These are phyloP conservation scores for Porcisia deanei DNA, from an alignment of 208 protist species.

Conservation along the genomic window DNA sequence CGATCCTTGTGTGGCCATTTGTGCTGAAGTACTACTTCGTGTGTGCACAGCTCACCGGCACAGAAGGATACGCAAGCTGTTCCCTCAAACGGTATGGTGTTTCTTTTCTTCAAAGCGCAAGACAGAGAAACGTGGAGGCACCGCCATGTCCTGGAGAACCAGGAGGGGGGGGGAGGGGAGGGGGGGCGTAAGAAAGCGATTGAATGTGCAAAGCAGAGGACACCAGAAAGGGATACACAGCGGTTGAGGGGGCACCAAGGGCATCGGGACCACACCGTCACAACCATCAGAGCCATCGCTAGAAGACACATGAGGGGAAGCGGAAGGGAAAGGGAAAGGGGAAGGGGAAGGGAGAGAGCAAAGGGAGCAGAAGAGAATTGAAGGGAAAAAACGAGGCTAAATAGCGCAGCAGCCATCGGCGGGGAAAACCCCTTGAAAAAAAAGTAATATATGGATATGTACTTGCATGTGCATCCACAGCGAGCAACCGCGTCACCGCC, in stretches of 20 bases:
- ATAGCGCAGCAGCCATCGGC: no score
- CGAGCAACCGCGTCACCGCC: no score
- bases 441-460: no score
- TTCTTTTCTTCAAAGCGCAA: background rate
- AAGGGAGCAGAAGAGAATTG: background rate
- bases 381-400: background rate
- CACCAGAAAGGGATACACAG: slow-evolving; percentile 3
- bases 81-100: background rate
- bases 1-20: background rate
- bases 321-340: background rate
- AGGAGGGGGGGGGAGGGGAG: background rate
- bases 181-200: background rate
- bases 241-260: slow-evolving; percentile 6
- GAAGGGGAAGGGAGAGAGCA: background rate
- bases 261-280: background rate
- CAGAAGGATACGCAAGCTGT: background rate
- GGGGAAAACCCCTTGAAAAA: no score
- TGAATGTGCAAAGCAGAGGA: background rate
- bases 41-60: background rate
- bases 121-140: background rate
- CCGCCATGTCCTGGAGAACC: background rate
- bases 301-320: background rate
- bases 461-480: no score
- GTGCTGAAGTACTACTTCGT: background rate
- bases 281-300: background rate